Percentiles rank a stretch among this genome's conserved stretches.
Conservation (phyloP, 2,329 filamentous ascomycete genomes). For the Colletotrichum simmondsii region DNA sequence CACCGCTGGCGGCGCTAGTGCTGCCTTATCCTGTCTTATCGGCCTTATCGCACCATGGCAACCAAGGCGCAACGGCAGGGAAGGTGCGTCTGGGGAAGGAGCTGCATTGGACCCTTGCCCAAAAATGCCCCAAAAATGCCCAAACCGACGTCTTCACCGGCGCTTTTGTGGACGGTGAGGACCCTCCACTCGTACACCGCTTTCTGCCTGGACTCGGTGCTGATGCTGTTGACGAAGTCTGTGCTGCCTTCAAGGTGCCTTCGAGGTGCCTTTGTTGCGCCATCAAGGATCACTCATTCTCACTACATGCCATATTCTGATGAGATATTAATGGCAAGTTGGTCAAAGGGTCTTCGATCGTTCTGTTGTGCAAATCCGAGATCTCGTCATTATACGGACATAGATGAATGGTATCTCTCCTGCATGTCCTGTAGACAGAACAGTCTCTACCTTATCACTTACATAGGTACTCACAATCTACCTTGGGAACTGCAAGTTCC, state of each 20-base stretch:
- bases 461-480: too few species aligned
- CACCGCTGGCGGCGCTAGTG: conserved; percentile 30
- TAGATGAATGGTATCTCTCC: too few species aligned
- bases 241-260: background rate
- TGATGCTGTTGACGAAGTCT: background rate
- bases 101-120: conserved; percentile 28
- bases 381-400: background rate
- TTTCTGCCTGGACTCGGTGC: background rate
- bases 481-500: too few species aligned
- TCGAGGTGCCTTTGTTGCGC: background rate
- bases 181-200: conserved; percentile 28
- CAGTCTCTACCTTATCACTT: too few species aligned
- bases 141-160: background rate
- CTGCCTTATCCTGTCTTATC: conserved; percentile 35
- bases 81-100: conserved; percentile 33
- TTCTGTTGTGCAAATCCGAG: background rate
- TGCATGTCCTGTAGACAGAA: too few species aligned
- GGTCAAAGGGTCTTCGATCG: too few species aligned
- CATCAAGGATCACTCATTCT: background rate
- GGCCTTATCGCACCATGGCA: conserved; percentile 33
- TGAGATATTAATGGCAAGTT: background rate
- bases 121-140: conserved; percentile 1
- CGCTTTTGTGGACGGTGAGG: conserved; percentile 12
- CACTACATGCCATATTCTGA: background rate
- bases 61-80: conserved; percentile 33